Evolutionary conservation across 345 rosid species (phyloP).

Genomic region (Hevea brasiliensis): DNA sequence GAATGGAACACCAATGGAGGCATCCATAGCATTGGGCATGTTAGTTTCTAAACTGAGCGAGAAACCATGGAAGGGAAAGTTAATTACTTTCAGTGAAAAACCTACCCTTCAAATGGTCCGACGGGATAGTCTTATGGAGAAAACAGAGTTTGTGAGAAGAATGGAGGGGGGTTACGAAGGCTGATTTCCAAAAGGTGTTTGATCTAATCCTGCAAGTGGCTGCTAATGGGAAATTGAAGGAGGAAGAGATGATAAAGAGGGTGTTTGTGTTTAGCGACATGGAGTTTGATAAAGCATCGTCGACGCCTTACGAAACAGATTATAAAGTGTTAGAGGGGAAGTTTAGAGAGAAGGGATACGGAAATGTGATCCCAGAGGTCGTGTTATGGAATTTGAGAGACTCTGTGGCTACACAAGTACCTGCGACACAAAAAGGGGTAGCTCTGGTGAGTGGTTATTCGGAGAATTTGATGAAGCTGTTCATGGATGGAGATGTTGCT

Average conservation of each 20-base stretch:
- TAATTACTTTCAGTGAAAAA: conserved; percentile 45
- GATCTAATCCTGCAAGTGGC: conserved; percentile 53
- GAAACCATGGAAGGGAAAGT: conserved; percentile 68
- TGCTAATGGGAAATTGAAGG: conserved; percentile 37
- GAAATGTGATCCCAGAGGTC: conserved; percentile 45
- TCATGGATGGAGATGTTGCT: conserved; percentile 45
- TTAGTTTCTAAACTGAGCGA: conserved; percentile 49
- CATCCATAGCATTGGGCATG: conserved; percentile 49
- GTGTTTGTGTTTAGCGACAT: conserved; percentile 69
- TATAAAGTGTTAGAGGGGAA: conserved; percentile 43
- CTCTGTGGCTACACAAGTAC: conserved; percentile 49
- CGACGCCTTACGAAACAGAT: conserved; percentile 52
- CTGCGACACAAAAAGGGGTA: conserved; percentile 39
- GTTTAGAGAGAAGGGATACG: conserved; percentile 46
- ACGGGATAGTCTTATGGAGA: conserved; percentile 32
- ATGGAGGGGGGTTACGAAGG: conserved; percentile 38
- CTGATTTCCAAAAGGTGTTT: conserved; percentile 52
- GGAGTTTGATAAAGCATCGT: conserved; percentile 47
- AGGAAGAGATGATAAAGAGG: conserved; percentile 56
- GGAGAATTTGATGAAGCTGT: conserved; percentile 57
- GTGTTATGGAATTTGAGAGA: conserved; percentile 73
- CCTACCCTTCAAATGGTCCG: conserved; percentile 42
- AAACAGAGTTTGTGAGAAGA: conserved; percentile 37
- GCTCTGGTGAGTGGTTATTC: conserved; percentile 69
- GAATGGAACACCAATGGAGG: conserved; percentile 47